Evolutionary conservation across 805 yeast genomes (phyloP), one percentile per base, ranked within the genome.

Genomic region (Metschnikowia baotianmanensis): DNA sequence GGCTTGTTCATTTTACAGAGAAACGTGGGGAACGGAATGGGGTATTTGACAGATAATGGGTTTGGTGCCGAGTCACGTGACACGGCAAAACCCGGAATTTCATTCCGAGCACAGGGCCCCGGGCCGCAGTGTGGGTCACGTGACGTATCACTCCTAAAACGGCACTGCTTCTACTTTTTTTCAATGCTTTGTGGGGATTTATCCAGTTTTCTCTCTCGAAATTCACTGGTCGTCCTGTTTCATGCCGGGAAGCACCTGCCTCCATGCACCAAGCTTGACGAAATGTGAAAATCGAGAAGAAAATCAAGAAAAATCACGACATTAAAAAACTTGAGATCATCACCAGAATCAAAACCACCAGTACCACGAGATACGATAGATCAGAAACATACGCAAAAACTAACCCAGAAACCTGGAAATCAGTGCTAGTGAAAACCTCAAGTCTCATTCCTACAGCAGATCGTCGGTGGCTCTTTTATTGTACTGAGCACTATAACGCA

Each of bases 401-500:
- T n/a, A n/a, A 12, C 13, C 32, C 32, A 15, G 20, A 29, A 29
- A 29, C 4, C 21, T 3, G n/a, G 4, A 18, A 7, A 29, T 21
- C 23, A 21, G 29, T 27, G 36, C 42, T 26, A 40, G 30, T 34
- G 43, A 29, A 33, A 36, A 36, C 42, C 47, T 36, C 48, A 37
- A 38, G 51, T 42, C 51, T 44, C 47, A 20, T 23, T 34, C 25
- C 54, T 50, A 50, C 54, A 47, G 57, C 55, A 61, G 63, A 68
- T 63, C 72, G 72, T 69, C 56, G 69, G 71, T 66, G 74, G 72
- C 70, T 67, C 73, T 68, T 25, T 38, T 65, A 68, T 69, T 69
- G 45, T 38, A 13, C 34, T 57, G 63, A 65, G 69, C 71, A 47
- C 70, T 44, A 57, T 65, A 61, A 67, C 72, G 57, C 55, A 59